Evolutionary conservation across 768 basidiomycete genomes (phyloP).

Genomic region (Filobasidium floriforme): DNA sequence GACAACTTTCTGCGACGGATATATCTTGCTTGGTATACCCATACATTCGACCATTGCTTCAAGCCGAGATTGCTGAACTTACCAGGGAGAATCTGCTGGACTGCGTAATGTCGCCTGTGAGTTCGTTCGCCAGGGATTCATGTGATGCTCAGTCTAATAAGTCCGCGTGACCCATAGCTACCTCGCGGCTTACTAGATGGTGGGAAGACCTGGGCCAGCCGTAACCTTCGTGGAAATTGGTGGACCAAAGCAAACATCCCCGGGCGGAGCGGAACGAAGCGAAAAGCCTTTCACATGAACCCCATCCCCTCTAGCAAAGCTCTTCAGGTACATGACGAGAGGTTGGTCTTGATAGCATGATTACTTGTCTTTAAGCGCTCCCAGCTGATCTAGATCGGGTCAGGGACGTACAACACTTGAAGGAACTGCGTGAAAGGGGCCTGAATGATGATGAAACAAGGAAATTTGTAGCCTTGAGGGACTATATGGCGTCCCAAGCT

Average conservation of each 20-base stretch:
- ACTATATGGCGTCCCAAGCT: constrained; percentile 54
- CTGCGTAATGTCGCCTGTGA: constrained; percentile 69
- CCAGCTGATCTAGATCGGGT: too few species aligned
- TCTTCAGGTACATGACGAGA: too few species aligned
- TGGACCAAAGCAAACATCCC: constrained; percentile 14
- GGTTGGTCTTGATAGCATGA: too few species aligned
- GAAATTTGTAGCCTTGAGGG: constrained; percentile 79
- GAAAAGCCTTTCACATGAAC: constrained; percentile 14
- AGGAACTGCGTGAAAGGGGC: constrained; percentile 17
- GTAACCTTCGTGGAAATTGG: constrained; percentile 6
- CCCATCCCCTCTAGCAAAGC: background rate
- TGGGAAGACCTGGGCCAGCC: constrained; percentile 14
- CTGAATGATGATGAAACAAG: constrained; percentile 20
- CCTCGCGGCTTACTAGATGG: constrained; percentile 14
- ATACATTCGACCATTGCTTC: constrained; percentile 72
- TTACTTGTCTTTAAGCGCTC: too few species aligned
- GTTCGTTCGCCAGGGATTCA: constrained; percentile 32
- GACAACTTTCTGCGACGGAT: constrained; percentile 74
- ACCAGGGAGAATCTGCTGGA: constrained; percentile 67
- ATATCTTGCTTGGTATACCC: constrained; percentile 98
- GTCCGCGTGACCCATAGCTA: background rate
- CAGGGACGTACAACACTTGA: constrained; percentile 70
- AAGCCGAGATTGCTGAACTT: constrained; percentile 68
- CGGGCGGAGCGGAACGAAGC: background rate
- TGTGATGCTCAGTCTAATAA: background rate